Conservation (phyloP, 2,329 filamentous ascomycete genomes). For the Nemania abortiva region DNA sequence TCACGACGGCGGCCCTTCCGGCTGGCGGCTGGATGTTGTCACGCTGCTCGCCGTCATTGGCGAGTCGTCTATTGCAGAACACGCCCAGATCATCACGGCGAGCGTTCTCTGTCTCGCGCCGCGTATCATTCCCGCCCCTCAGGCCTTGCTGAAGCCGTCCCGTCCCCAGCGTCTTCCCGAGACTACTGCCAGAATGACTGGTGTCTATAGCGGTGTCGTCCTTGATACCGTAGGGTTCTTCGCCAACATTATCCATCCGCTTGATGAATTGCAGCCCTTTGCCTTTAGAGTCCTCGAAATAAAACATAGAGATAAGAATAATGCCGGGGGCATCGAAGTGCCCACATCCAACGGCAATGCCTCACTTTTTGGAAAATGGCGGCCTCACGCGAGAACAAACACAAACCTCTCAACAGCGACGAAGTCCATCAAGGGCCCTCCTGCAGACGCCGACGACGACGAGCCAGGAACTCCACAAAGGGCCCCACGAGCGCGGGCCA, state of each 20-base stretch:
- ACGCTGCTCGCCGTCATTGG: constrained; percentile 73
- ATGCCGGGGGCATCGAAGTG: constrained; percentile 43
- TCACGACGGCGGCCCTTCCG: constrained; percentile 51
- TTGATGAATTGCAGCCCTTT: constrained; percentile 62
- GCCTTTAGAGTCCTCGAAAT: constrained; percentile 64
- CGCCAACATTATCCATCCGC: constrained; percentile 69
- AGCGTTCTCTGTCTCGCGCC: constrained; percentile 69
- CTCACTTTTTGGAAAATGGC: constrained; percentile 32
- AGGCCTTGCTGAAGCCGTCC: constrained; percentile 69
- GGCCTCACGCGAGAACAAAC: constrained; percentile 32
- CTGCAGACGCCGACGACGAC: constrained; percentile 34
- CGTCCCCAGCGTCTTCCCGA: constrained; percentile 68
- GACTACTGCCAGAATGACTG: constrained; percentile 65
- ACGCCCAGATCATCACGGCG: constrained; percentile 70
- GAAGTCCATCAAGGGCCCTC: constrained; percentile 38
- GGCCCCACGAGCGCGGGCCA: constrained; percentile 31
- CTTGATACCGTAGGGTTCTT: constrained; percentile 71
- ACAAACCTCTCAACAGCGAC: constrained; percentile 28
- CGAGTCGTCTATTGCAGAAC: constrained; percentile 69
- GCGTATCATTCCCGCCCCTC: constrained; percentile 71
- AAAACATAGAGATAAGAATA: constrained; percentile 55
- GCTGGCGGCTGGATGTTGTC: constrained; percentile 71
- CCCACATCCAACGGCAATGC: constrained; percentile 25
- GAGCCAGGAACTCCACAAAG: constrained; percentile 14
- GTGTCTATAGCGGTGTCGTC: constrained; percentile 68